Evolutionary conservation across 1,139 yeast genomes (phyloP), one percentile per base, ranked within the genome.

Genomic region (Casaregolazyma lundiana): DNA sequence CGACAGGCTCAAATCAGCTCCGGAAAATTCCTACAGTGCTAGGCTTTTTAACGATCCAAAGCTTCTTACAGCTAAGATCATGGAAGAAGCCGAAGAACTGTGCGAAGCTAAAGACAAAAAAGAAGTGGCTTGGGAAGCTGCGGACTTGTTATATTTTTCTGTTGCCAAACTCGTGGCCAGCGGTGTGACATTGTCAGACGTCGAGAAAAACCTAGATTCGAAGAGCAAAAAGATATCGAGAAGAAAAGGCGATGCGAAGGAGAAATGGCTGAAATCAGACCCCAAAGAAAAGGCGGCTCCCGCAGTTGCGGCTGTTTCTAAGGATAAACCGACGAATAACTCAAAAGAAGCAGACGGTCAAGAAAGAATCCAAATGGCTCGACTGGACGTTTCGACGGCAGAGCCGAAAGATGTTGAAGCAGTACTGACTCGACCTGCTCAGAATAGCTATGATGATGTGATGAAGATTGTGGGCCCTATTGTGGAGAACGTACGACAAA

Each of bases 101-200:
- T 81, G 90, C 35, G 97, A 88, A 49, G 97, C 98, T 16, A 64
- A 67, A 47, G 60, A 73, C 6, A 73, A 75, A 55, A 77, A 77
- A 2, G 97, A 92, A 53, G 77, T 89, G 45, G 84, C 97, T 0
- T 92, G 97, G 96, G 98, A 92, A 68, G 92, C 95, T 48, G 98
- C 98, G 6, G 99, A 94, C 64, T 74, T 92, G 63, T 68, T 94
- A 49, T 92, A 94, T 68, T 94, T 94, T 67, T 90, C 94, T 8
- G 67, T 90, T 74, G 76, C 88, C n/a, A 86, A 88, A 76, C 80
- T 94, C 55, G 83, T 84, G 38, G 82, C 87, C 64, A 72, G 80
- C 58, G 96, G 90, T 32, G 96, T 90, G 35, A 70, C 83, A 22
- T 71, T 90, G 62, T 71, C 77, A 11, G 97, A 90, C 58, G 81